These are phyloP conservation scores for Cryphonectria nitschkei DNA, from an alignment of 2,329 filamentous ascomycete genomes.

Conservation along the genomic window DNA sequence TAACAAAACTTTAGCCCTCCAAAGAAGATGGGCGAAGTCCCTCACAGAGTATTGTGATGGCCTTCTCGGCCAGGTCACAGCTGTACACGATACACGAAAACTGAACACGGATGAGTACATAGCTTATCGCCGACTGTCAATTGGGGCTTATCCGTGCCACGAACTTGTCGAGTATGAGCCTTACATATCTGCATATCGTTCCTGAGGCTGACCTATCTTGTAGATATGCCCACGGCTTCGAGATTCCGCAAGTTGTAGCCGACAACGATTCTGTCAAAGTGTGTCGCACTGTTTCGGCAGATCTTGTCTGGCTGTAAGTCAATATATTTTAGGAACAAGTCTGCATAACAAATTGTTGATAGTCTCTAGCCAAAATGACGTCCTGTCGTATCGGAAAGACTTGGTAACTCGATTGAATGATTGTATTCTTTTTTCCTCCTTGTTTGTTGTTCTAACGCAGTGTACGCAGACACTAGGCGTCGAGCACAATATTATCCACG, in stretches of 20 bases:
- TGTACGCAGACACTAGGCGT: constrained; percentile 18
- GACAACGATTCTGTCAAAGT: not conserved
- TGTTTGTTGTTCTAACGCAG: not conserved
- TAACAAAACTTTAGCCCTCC: not conserved
- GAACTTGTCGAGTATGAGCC: not conserved
- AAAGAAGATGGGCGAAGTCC: not conserved
- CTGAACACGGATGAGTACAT: not conserved
- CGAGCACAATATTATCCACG: constrained; percentile 32
- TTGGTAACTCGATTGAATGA: not conserved
- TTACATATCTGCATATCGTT: not conserved
- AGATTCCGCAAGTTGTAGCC: not conserved
- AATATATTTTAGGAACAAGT: not conserved
- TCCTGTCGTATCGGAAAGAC: not conserved
- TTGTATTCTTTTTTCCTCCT: too few species aligned
- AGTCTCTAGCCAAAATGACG: not conserved
- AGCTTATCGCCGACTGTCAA: not conserved
- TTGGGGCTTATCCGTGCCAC: not conserved
- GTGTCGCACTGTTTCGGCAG: not conserved
- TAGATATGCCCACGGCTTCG: not conserved
- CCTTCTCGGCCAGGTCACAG: not conserved
- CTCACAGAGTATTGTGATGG: not conserved
- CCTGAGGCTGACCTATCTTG: not conserved
- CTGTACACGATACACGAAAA: not conserved
- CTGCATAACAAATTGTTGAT: too few species aligned
- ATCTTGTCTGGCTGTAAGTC: not conserved